phyloP scores from a whole-genome alignment of 495 filamentous ascomycete species.

The Aspergillus kassunensis region DNA sequence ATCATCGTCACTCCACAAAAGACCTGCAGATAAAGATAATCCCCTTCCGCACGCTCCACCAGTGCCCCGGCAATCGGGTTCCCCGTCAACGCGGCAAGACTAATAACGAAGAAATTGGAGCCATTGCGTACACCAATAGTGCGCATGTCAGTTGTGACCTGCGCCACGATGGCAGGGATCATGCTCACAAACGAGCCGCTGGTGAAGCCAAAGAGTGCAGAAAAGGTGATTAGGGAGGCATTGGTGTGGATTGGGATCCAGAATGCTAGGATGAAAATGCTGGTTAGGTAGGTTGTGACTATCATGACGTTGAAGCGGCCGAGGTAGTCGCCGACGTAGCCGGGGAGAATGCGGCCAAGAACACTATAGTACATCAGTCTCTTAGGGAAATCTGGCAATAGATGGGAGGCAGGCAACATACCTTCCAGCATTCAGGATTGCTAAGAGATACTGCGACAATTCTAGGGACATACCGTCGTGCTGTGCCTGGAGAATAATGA shows the following conservation, averaged over 20 bases:
- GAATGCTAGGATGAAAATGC: slow-evolving; percentile 27
- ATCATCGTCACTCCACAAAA: slow-evolving; percentile 20
- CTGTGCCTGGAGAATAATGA: slow-evolving; percentile 17
- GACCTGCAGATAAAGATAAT: slow-evolving; percentile 20
- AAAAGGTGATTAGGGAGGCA: slow-evolving; percentile 27
- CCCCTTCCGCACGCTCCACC: slow-evolving; percentile 11
- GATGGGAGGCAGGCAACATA: too few relatives aligned
- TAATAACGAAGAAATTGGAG: slow-evolving; percentile 16
- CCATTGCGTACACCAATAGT: slow-evolving; percentile 28
- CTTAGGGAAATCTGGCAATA: too few relatives aligned
- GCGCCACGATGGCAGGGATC: slow-evolving; percentile 21
- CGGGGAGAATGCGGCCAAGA: slow-evolving; percentile 31
- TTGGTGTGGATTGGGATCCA: slow-evolving; percentile 27
- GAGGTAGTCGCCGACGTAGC: slow-evolving; percentile 24
- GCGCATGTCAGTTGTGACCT: slow-evolving; percentile 24
- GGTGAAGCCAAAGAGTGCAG: slow-evolving; percentile 29
- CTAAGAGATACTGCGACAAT: slow-evolving; percentile 26
- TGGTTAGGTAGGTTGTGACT: slow-evolving; percentile 18
- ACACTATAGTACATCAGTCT: too few relatives aligned
- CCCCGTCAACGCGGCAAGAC: slow-evolving; percentile 46
- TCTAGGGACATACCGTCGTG: slow-evolving; percentile 19
- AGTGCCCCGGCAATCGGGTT: slow-evolving; percentile 61
- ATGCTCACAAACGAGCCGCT: slow-evolving; percentile 34
- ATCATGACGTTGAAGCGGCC: slow-evolving; percentile 35
- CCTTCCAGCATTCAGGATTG: slow-evolving; percentile 31